phyloP scores from a whole-genome alignment of 1,284 basidiomycete genomes.

The Sporisorium graminicola region DNA sequence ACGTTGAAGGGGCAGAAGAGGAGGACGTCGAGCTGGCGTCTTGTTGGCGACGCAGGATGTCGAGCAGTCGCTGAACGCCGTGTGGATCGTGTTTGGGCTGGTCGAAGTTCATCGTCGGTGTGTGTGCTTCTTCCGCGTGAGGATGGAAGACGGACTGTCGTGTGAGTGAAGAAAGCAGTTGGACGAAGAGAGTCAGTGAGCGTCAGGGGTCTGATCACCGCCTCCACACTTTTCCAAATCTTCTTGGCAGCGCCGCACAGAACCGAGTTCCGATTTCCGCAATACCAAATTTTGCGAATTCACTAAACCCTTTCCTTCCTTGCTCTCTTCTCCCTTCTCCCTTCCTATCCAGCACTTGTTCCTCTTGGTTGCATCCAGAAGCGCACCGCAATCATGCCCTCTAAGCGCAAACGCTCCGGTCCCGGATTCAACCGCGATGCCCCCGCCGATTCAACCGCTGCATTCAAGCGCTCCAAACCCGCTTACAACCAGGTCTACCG shows the following conservation, averaged over 20 bases:
- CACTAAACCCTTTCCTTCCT: neutral
- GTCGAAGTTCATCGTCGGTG: slow-evolving; percentile 25
- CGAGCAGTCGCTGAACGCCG: slow-evolving; percentile 43
- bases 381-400: slow-evolving; percentile 21
- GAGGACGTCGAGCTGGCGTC: slow-evolving; percentile 15
- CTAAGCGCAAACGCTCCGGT: slow-evolving; percentile 47
- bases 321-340: neutral
- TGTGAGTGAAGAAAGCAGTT: neutral
- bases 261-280: slow-evolving; percentile 11
- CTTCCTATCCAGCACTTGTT: neutral
- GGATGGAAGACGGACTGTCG: neutral
- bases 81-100: slow-evolving; percentile 35
- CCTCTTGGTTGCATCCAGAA: neutral
- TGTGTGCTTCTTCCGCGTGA: neutral
- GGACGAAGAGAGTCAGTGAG: neutral
- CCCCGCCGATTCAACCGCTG: slow-evolving; percentile 1
- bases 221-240: slow-evolving; percentile 1
- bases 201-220: slow-evolving; percentile 1
- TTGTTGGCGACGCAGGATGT: slow-evolving; percentile 41
- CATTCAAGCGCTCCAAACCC: slow-evolving; percentile 24
- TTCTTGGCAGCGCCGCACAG: neutral
- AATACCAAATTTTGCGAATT: slow-evolving; percentile 1
- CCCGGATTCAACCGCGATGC: slow-evolving; percentile 41
- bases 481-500: slow-evolving; percentile 43
- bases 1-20: neutral